Base-by-base conservation (phyloP, 768 basidiomycete genomes). In the Tulasnella sp. region DNA sequence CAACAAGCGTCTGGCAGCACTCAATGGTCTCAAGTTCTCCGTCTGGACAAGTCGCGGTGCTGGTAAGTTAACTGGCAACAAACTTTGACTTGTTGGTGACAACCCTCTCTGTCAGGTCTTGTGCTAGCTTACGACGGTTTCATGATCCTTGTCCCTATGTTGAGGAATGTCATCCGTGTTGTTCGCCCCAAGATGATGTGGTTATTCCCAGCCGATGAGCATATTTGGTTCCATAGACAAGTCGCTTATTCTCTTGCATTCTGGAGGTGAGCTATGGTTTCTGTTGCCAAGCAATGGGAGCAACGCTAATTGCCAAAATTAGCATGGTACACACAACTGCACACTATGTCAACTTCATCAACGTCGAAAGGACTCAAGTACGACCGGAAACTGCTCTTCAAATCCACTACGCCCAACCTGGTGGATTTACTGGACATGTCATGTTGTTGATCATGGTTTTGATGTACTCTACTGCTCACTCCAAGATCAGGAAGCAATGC, bases 221-320 rank as follows among this genome's bases (percentile, higher is more conserved):
- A 87, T 58, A 83, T 93, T 61, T 92, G 90, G 91, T 90, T 85
- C 73, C 90, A 95, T 65, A 72, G 88, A 52, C 89, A 92, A 62
- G 85, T 93, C 37, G 91, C 91, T 15, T 96, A 95, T 65, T 85
- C 83, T 5, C 80, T 92, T 77, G 81, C 87, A 3, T 91, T 93
- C 69, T 92, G 83, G 82, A 69, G 84, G 48, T 50, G 10, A 19
- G 48, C 42, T 24, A 22, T 35, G 16, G n/a, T 50, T 29, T 40
- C 31, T 29, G 33, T 4, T 16, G 13, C 5, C 40, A n/a, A n/a
- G n/a, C n/a, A n/a, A 42, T 42, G 40, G 4, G 12, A 22, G 4
- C 6, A 0, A 42, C 24, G 28, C 40, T 42, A 24, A 55, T 54
- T 19, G 53, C 35, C 37, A 48, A 27, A 12, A 19, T 20, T 20